These are phyloP conservation scores for Bryoerythrophyllum caledonicum DNA, from an alignment of 225 moss, liverwort and hornwort species.

Conservation along the genomic window DNA sequence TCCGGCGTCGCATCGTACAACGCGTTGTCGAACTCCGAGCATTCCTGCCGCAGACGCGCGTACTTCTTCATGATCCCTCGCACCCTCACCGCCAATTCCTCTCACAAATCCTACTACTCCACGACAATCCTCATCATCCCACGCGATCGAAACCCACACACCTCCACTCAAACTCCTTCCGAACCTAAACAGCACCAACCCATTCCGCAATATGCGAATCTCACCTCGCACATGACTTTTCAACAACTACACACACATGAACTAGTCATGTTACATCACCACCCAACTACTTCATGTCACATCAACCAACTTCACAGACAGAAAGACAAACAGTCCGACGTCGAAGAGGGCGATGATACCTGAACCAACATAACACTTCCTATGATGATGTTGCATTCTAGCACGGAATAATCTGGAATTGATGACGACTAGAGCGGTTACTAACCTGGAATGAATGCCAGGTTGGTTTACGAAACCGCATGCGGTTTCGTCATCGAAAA, in stretches of 20 bases:
- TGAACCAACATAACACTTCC: background rate
- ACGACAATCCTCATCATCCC: background rate
- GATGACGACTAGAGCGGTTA: slow-evolving; percentile 16
- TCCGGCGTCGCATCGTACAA: slow-evolving; percentile 49
- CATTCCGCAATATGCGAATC: slow-evolving; percentile 8
- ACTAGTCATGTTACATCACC: no score
- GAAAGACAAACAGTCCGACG: background rate
- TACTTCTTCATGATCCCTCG: slow-evolving; percentile 54
- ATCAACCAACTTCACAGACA: background rate
- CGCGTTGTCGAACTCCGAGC: slow-evolving; percentile 48
- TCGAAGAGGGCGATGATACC: background rate
- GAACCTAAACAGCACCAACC: background rate
- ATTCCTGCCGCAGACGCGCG: slow-evolving; percentile 51
- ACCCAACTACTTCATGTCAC: no score
- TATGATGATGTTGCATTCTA: background rate
- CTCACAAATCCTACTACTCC: background rate
- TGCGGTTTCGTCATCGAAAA: background rate
- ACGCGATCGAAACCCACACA: background rate
- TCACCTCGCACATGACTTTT: background rate
- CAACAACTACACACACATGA: background rate
- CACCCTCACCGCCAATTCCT: background rate
- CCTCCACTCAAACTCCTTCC: background rate
- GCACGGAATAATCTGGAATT: slow-evolving; percentile 22
- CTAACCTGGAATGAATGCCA: slow-evolving; percentile 13
- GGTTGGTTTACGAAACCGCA: background rate